A percentile compares a stretch with the other conserved stretches of the same genome.
Conservation (phyloP, 306 rosid genomes). For the Quillaja saponaria region DNA sequence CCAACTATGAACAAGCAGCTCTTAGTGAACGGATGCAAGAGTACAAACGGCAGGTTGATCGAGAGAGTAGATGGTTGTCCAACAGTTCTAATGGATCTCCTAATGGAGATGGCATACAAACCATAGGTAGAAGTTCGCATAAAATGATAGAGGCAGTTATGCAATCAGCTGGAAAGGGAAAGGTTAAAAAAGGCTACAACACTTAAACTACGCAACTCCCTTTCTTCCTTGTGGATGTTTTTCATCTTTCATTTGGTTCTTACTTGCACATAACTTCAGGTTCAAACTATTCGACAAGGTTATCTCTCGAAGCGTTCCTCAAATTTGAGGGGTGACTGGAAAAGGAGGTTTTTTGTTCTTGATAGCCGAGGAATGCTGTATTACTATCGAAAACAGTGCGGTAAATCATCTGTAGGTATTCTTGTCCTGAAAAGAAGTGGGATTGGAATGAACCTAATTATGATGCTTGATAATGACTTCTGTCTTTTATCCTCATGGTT, state of each 20-base stretch:
- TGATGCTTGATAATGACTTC: slow-evolving; percentile 24
- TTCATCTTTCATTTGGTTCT: slow-evolving; percentile 14
- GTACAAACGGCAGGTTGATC: slow-evolving; percentile 90
- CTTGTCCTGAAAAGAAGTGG: slow-evolving; percentile 30
- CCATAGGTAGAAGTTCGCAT: slow-evolving; percentile 99
- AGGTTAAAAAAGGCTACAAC: slow-evolving; percentile 52
- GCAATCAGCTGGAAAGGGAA: slow-evolving; percentile 99
- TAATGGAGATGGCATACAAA: slow-evolving; percentile 98
- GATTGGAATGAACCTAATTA: slow-evolving; percentile 23
- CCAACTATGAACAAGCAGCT: slow-evolving; percentile 98
- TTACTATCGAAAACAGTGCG: slow-evolving; percentile 89
- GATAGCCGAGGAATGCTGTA: slow-evolving; percentile 98
- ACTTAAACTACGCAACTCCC: slow-evolving; percentile 8
- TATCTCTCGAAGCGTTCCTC: slow-evolving; percentile 99
- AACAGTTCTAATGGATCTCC: slow-evolving; percentile 95
- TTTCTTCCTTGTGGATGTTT: slow-evolving; percentile 11
- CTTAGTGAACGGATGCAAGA: slow-evolving; percentile 99
- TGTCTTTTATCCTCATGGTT: slow-evolving; percentile 24
- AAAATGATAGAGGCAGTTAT: slow-evolving; percentile 99
- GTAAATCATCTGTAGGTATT: slow-evolving; percentile 89
- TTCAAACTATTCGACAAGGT: slow-evolving; percentile 99
- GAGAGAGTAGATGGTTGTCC: slow-evolving; percentile 94
- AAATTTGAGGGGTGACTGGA: slow-evolving; percentile 98
- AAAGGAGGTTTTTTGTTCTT: slow-evolving; percentile 99
- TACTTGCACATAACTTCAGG: slow-evolving; percentile 46